phyloP scores from a whole-genome alignment of 164 flowering plant species.

The Piper betle region DNA sequence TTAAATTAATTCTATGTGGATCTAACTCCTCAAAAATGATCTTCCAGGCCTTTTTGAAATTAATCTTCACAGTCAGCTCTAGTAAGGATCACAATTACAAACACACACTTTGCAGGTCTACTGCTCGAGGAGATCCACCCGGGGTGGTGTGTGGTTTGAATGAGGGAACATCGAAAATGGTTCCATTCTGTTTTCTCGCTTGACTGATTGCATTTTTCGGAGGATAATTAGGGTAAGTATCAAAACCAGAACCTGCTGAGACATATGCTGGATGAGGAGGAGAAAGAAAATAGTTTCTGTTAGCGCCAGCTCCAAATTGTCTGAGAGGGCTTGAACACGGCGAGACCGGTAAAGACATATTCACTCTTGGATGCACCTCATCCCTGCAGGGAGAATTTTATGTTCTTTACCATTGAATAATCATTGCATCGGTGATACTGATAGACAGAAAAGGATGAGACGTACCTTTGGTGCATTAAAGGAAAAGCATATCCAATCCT shows the following conservation, averaged over 20 bases:
- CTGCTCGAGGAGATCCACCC: slow-evolving; percentile 14
- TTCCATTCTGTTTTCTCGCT: slow-evolving; percentile 3
- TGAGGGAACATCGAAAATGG: slow-evolving; percentile 6
- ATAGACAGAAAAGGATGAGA: not conserved
- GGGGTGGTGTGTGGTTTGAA: slow-evolving; percentile 1
- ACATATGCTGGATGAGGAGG: slow-evolving; percentile 55
- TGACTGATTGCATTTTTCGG: not conserved
- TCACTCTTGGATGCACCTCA: slow-evolving; percentile 9
- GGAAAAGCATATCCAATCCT: slow-evolving; percentile 16
- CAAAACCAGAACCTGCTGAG: slow-evolving; percentile 7
- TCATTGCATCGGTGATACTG: not conserved
- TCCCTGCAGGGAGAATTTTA: slow-evolving; percentile 10
- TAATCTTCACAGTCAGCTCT: not conserved
- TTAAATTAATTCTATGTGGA: not conserved
- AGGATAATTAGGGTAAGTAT: slow-evolving; percentile 3
- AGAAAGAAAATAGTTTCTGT: slow-evolving; percentile 42
- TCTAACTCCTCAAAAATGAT: not conserved
- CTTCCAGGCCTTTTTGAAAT: not conserved
- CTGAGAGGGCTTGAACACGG: slow-evolving; percentile 25
- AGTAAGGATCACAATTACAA: not conserved
- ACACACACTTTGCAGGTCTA: slow-evolving; percentile 4
- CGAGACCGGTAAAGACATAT: slow-evolving; percentile 21
- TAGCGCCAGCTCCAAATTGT: slow-evolving; percentile 29
- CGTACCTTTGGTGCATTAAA: slow-evolving; percentile 37
- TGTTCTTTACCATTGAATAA: not conserved